Evolutionary conservation across 169 alveolate species (phyloP).

Genomic region (Cryptosporidium ryanae): DNA sequence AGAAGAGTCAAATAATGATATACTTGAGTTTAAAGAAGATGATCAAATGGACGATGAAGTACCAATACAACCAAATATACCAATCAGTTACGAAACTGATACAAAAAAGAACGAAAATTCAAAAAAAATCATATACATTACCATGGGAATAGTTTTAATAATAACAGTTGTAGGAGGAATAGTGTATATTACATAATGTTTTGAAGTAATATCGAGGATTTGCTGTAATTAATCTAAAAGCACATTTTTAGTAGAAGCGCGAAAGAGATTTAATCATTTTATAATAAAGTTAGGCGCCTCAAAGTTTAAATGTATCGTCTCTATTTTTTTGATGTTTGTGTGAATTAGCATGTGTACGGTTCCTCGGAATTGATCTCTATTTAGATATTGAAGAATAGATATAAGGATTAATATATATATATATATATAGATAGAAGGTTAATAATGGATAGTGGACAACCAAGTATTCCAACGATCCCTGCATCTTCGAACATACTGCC

Average conservation of each 20-base stretch:
- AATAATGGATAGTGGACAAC: slow-evolving; percentile 68
- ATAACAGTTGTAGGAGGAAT: slow-evolving; percentile 15
- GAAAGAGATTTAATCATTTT: too few relatives aligned
- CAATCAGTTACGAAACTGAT: neutral
- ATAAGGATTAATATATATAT: neutral
- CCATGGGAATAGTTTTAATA: slow-evolving; percentile 20
- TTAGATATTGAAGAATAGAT: neutral
- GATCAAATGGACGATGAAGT: slow-evolving; percentile 8
- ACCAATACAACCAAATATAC: slow-evolving; percentile 49
- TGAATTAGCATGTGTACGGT: slow-evolving; percentile 21
- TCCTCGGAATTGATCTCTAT: neutral
- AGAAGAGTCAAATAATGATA: slow-evolving; percentile 1
- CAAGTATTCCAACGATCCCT: slow-evolving; percentile 74
- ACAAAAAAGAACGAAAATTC: neutral
- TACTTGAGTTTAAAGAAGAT: too few relatives aligned
- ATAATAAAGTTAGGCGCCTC: neutral
- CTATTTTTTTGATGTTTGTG: slow-evolving; percentile 46
- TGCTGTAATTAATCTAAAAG: too few relatives aligned
- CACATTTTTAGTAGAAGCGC: too few relatives aligned
- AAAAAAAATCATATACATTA: slow-evolving; percentile 16
- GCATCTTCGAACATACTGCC: slow-evolving; percentile 62
- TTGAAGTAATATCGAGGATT: too few relatives aligned
- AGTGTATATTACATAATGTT: neutral
- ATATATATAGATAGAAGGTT: neutral
- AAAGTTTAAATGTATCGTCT: neutral